These are phyloP conservation scores for Penicillium cinerascens DNA, from an alignment of 495 filamentous ascomycete species.

Conservation along the genomic window DNA sequence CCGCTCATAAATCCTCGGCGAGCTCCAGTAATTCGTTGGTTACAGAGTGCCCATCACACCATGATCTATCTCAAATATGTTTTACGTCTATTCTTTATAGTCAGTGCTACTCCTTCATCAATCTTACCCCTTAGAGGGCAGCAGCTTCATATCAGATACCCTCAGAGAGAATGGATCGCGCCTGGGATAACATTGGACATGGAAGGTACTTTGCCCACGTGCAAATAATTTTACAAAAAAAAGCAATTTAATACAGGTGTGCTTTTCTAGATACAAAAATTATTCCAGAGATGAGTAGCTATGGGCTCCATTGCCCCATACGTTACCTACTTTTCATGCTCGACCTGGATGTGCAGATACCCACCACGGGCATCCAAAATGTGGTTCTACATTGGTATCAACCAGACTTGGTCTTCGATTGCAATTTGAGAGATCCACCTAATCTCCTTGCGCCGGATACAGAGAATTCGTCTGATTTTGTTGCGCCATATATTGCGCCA, in stretches of 20 bases:
- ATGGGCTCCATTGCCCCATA: conserved; percentile 6
- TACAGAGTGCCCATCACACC: background rate
- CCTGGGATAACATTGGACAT: conserved; percentile 13
- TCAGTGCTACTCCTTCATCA: background rate
- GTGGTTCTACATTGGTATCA: conserved; percentile 41
- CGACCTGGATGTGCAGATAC: conserved; percentile 33
- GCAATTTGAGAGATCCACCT: background rate
- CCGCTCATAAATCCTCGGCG: too few species aligned
- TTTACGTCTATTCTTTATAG: background rate
- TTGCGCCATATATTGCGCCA: conserved; percentile 33
- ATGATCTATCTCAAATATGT: background rate
- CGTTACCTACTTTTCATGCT: conserved; percentile 32
- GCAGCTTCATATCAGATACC: conserved; percentile 13
- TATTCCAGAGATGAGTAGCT: conserved; percentile 20
- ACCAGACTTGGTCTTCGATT: conserved; percentile 18
- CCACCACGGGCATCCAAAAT: conserved; percentile 17
- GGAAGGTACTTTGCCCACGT: conserved; percentile 3
- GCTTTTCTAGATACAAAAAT: conserved; percentile 11
- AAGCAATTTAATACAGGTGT: too few species aligned
- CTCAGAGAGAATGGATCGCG: conserved; percentile 4
- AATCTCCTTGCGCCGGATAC: background rate
- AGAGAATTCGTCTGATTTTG: background rate
- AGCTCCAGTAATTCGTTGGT: too few species aligned
- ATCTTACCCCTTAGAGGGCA: background rate
- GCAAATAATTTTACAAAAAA: background rate